Evolutionary conservation across 2,329 filamentous ascomycete genomes (phyloP), one percentile per base, ranked within the genome.

Genomic region (Aspergillus intermedius): DNA sequence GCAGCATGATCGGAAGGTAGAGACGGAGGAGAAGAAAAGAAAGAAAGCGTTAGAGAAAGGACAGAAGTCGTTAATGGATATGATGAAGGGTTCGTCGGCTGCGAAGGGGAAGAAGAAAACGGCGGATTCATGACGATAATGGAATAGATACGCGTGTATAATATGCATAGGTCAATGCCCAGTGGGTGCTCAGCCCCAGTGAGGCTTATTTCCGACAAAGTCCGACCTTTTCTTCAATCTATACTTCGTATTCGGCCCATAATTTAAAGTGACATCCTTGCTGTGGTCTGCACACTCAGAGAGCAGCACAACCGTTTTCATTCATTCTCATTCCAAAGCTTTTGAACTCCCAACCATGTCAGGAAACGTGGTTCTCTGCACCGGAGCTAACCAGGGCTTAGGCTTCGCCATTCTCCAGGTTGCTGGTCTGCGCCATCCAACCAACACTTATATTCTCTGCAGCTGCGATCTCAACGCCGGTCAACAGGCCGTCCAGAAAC

Each of bases 1-100:
- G 32, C 87, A 93, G 70, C 87, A 88, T 9, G 85, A 93, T 55
- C 83, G 83, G 62, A 91, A 88, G 70, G 67, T 76, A 22, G 80
- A 77, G 54, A 84, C 84, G 61, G 79, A 78, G 44, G 67, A 64
- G 52, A 74, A 72, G 57, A 75, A 76, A 55, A 68, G 68, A 51
- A 67, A 66, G 41, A 74, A 73, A 49, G 73, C 74, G 22, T 71
- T 70, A 51, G 68, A 60, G 47, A 70, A 66, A 50, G 61, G 58
- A 8, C 63, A 68, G 56, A 66, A 66, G 49, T 70, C 57, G 32
- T 49, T 69, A 47, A 49, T 58, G 41, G 63, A 67, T 35, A 67
- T 68, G 62, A 63, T 69, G 56, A 61, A 62, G 49, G 43, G 34
- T 8, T 35, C 34, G n/a, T 7, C 13, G 34, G 15, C 34, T n/a